Evolutionary conservation across 352 stramenopile species (phyloP).

Genomic region (Pythium insidiosum): DNA sequence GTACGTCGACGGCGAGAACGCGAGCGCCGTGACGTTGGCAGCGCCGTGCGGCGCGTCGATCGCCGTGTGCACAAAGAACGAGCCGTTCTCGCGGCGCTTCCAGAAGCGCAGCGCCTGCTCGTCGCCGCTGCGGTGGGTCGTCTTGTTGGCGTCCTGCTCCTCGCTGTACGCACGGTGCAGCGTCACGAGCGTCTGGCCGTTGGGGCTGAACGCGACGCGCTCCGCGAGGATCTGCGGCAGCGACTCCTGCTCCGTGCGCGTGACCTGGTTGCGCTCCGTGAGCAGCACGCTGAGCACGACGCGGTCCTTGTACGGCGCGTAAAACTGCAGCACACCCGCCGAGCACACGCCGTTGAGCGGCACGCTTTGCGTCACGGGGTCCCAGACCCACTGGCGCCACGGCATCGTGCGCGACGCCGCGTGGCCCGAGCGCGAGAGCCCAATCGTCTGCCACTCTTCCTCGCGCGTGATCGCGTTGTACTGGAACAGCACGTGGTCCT

Average conservation of each 20-base stretch:
- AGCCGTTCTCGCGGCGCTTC: conserved; percentile 61
- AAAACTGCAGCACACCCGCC: conserved; percentile 70
- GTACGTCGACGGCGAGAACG: conserved; percentile 34
- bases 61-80: conserved; percentile 76
- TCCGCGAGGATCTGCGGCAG: conserved; percentile 44
- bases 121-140: conserved; percentile 17
- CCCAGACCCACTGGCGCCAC: conserved; percentile 43
- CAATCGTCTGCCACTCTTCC: conserved; percentile 64
- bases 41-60: conserved; percentile 72
- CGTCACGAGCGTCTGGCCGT: conserved; percentile 45
- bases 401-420: conserved; percentile 32
- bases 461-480: conserved; percentile 77
- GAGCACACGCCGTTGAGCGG: conserved; percentile 56
- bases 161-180: conserved; percentile 44
- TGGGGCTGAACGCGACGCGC: conserved; percentile 41
- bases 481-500: conserved; percentile 70
- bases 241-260: conserved; percentile 60
- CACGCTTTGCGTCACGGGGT: conserved; percentile 49
- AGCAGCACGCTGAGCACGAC: conserved; percentile 62
- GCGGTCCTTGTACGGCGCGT: conserved; percentile 72
- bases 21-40: conserved; percentile 36
- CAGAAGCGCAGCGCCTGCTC: conserved; percentile 72
- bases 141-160: conserved; percentile 8
- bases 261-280: conserved; percentile 80
- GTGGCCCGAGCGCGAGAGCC: conserved; percentile 45